phyloP scores from a whole-genome alignment of 306 rosid genomes.

The Cicer yamashitae region DNA sequence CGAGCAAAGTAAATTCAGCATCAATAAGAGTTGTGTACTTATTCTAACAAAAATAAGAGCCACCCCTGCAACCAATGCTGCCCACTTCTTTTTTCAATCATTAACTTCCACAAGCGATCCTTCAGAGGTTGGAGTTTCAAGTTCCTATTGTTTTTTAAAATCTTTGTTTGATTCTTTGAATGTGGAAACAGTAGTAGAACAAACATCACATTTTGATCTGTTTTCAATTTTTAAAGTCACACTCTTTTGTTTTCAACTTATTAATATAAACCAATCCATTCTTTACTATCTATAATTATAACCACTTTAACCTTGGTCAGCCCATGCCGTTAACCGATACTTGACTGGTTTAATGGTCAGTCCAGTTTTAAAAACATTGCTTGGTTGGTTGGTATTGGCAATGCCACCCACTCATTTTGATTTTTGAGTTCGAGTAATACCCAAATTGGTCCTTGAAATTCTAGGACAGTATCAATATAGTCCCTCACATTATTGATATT shows the following conservation, averaged over 20 bases:
- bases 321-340: too few species aligned
- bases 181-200: neutral
- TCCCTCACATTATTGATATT: too few species aligned
- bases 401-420: too few species aligned
- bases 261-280: neutral
- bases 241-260: neutral
- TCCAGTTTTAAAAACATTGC: too few species aligned
- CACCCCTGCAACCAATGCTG: neutral
- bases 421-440: too few species aligned
- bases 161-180: neutral
- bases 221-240: neutral
- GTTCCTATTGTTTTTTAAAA: neutral
- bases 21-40: neutral
- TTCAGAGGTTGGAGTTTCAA: neutral
- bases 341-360: too few species aligned
- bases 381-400: too few species aligned
- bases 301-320: too few species aligned
- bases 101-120: neutral
- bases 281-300: neutral
- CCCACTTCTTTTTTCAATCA: neutral
- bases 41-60: slow-evolving; percentile 1
- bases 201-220: neutral
- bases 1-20: slow-evolving; percentile 1
- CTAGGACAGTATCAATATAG: too few species aligned
- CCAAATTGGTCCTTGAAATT: too few species aligned